These are phyloP conservation scores for Coriaria nepalensis DNA, from an alignment of 306 rosid genomes.

Conservation along the genomic window DNA sequence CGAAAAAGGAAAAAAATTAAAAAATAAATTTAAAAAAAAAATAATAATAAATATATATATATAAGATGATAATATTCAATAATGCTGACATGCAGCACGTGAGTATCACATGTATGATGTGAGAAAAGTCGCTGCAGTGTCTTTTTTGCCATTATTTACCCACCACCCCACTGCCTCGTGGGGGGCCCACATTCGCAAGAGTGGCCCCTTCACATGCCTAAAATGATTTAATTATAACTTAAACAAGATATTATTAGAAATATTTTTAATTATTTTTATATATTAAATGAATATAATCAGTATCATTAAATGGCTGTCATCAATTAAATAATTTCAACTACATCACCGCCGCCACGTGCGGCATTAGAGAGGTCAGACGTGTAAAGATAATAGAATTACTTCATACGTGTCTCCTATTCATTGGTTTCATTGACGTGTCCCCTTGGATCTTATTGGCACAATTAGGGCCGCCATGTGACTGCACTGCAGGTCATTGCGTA, in stretches of 20 bases:
- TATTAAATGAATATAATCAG: no score
- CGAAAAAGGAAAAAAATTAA: no score
- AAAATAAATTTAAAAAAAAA: no score
- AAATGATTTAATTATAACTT: no score
- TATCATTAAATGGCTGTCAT: background rate
- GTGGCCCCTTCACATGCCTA: background rate
- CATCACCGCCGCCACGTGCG: constrained; percentile 36
- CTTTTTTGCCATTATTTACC: background rate
- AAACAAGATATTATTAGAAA: no score
- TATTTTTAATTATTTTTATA: no score
- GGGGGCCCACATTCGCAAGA: background rate
- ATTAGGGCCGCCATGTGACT: no score
- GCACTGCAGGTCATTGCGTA: no score
- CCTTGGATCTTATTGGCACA: background rate
- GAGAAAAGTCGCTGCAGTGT: background rate
- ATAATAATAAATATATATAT: no score
- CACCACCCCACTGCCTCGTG: background rate
- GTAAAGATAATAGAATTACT: background rate
- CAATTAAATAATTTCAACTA: background rate
- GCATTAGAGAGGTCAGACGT: constrained; percentile 4
- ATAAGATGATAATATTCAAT: background rate
- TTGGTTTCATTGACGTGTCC: constrained; percentile 11
- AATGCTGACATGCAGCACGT: background rate
- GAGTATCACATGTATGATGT: no score
- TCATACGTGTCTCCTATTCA: constrained; percentile 2